These are phyloP conservation scores for Fusarium phyllophilum DNA, from an alignment of 2,329 filamentous ascomycete genomes.

Conservation along the genomic window DNA sequence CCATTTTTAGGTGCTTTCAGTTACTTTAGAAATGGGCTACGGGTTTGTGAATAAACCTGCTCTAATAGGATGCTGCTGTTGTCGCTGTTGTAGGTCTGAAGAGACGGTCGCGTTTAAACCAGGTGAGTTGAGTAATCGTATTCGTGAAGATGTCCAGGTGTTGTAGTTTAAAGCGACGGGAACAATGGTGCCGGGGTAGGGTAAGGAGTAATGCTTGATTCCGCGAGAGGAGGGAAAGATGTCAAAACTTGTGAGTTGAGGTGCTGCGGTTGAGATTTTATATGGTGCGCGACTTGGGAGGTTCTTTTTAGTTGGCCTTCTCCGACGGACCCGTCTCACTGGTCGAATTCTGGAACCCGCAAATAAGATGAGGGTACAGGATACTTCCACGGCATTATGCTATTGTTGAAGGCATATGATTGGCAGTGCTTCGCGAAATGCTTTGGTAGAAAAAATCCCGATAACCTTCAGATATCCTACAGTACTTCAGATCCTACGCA, in stretches of 20 bases:
- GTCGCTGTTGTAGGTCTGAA: neutral
- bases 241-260: slow-evolving; percentile 19
- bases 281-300: slow-evolving; percentile 36
- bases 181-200: neutral
- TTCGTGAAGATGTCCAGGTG: neutral
- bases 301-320: slow-evolving; percentile 31
- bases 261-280: slow-evolving; percentile 39
- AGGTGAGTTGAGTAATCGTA: neutral
- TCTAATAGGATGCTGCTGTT: neutral
- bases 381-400: neutral
- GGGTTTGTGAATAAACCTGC: neutral
- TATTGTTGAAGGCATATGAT: neutral
- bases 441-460: neutral
- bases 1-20: slow-evolving; percentile 27
- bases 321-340: slow-evolving; percentile 35
- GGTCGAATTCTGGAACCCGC: slow-evolving; percentile 33
- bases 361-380: slow-evolving; percentile 10
- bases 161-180: neutral
- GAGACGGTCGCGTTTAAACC: neutral
- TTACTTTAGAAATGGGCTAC: neutral
- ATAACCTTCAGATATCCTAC: neutral
- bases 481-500: neutral
- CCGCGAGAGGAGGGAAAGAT: neutral
- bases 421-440: neutral
- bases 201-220: neutral